These are phyloP conservation scores for Juglanconis oblonga DNA, from an alignment of 2,329 filamentous ascomycete species.

Conservation along the genomic window DNA sequence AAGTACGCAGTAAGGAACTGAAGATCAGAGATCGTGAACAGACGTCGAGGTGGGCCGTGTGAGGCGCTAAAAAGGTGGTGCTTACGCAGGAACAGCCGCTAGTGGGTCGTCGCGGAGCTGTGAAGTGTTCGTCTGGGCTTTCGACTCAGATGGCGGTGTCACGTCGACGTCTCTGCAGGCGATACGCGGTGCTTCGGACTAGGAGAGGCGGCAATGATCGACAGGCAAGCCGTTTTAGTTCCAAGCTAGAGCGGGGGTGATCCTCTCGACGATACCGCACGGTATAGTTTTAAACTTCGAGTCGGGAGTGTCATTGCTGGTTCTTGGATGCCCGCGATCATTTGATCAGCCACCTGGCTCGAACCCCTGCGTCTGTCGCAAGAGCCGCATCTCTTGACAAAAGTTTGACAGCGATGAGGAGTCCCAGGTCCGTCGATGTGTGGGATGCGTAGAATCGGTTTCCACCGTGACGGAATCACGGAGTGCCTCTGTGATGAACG, in stretches of 20 bases:
- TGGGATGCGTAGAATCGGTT: not conserved
- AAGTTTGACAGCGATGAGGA: not conserved
- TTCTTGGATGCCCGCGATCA: not conserved
- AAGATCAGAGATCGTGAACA: not conserved
- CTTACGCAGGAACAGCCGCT: slow-evolving; percentile 16
- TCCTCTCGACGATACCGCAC: not conserved
- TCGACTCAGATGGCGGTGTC: not conserved
- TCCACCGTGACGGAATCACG: not conserved
- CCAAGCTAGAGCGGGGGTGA: slow-evolving; percentile 10
- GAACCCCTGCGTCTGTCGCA: not conserved
- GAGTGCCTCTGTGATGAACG: not conserved
- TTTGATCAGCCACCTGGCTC: not conserved
- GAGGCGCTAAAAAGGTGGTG: slow-evolving; percentile 11
- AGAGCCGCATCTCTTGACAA: not conserved
- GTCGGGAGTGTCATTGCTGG: no score
- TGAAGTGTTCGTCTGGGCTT: slow-evolving; percentile 7
- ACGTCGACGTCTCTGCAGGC: not conserved
- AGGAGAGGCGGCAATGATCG: slow-evolving; percentile 9
- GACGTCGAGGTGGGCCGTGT: slow-evolving; percentile 3
- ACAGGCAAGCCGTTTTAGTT: slow-evolving; percentile 1
- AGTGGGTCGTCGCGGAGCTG: not conserved
- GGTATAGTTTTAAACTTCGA: no score
- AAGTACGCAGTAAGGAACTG: no score
- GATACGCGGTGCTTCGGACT: not conserved
- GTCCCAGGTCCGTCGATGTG: not conserved